Evolutionary conservation across 768 basidiomycete species (phyloP), one percentile per base, ranked within the genome.

Genomic region (Lentinula aciculospora): DNA sequence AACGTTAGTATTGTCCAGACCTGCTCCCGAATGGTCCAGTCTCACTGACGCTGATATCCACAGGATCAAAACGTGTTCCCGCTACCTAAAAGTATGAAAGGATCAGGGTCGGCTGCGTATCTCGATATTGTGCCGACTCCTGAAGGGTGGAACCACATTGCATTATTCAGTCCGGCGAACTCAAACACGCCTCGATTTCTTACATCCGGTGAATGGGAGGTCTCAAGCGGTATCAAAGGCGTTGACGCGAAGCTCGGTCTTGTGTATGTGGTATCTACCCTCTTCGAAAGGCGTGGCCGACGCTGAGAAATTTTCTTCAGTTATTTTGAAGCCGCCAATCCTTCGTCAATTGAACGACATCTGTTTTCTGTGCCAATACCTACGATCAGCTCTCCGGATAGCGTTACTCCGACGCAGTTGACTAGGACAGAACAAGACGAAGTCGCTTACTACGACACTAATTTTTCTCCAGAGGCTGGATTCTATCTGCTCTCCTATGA

Each of bases 111-210:
- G 6, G 72, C 80, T 27, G 90, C 89, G 15, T 99, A 98, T 70
- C 80, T 99, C 49, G 97, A 99, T 69, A 80, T 99, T 60, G 82
- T 95, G 4, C 93, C 96, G 8, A 84, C 81, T 29, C 64, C 74
- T 25, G 84, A 89, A 3, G 97, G 97, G 0, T 98, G 80, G 75
- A 88, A 92, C 63, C 96, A 98, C 67, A 85, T 99, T 65, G 97
- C 96, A 0, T 79, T 94, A 31, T 99, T 95, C 76, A 86, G 81
- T 62, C 87, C 93, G 5, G 83, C 88, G 3, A 81, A 79, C 59
- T 78, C 87, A 17, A 71, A 76, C 28, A 81, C 77, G 1, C 94
- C 95, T 2, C 80, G 73, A 32, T 99, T 92, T 76, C 75, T 99
- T 37, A 98, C 96, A 1, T 77, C 78, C 1, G 96, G 96, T 1